phyloP scores from a whole-genome alignment of 2,329 filamentous ascomycete genomes.

The Polychaeton citri region DNA sequence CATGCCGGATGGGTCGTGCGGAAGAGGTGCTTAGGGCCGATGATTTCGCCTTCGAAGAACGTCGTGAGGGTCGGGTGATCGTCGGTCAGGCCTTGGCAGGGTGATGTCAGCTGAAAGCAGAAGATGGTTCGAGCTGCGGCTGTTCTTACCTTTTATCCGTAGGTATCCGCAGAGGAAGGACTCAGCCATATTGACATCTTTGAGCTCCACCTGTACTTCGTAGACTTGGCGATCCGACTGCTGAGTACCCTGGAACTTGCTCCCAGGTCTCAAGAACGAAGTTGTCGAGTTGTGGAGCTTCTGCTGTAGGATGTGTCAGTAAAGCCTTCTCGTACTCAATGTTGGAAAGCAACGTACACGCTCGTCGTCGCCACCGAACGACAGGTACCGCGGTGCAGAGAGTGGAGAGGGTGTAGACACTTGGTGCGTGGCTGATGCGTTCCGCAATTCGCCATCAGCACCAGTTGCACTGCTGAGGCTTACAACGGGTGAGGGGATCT shows the following conservation, averaged over 20 bases:
- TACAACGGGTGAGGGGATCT: not conserved
- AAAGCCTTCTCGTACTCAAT: no score
- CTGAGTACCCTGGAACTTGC: constrained; percentile 79
- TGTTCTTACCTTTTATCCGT: constrained; percentile 68
- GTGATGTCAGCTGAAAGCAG: constrained; percentile 1
- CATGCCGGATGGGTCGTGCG: constrained; percentile 77
- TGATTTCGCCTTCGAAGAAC: constrained; percentile 97
- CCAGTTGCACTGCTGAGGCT: not conserved
- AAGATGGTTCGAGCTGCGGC: not conserved
- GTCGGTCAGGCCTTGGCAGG: constrained; percentile 62
- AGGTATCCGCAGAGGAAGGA: constrained; percentile 92
- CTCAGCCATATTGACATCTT: constrained; percentile 87
- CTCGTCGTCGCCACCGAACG: constrained; percentile 1
- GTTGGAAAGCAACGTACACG: constrained; percentile 5
- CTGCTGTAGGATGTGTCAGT: constrained; percentile 26
- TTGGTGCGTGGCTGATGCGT: no score
- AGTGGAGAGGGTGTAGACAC: no score
- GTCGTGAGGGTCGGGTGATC: constrained; percentile 96
- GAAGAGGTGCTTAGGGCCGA: constrained; percentile 90
- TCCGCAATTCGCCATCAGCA: no score
- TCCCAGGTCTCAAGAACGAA: constrained; percentile 74
- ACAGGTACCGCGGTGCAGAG: not conserved
- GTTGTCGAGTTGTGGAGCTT: constrained; percentile 68
- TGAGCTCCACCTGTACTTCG: constrained; percentile 92
- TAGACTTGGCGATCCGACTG: constrained; percentile 88